Conservation (phyloP, 2,329 filamentous ascomycete genomes). For the Paecilomyces sp. region DNA sequence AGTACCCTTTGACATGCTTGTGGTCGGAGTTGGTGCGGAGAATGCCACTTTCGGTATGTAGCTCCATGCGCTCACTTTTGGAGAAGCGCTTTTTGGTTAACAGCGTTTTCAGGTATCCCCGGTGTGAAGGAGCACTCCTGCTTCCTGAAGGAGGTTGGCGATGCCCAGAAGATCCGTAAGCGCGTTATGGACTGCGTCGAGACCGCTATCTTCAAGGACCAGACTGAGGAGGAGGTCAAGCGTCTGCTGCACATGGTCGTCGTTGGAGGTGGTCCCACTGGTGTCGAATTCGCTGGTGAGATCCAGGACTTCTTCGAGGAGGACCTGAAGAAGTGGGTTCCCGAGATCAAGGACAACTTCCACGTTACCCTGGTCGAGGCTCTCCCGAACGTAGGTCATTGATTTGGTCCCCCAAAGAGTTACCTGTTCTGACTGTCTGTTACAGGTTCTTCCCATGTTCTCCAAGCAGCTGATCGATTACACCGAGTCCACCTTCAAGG, state of each 20-base stretch:
- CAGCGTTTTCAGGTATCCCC: conserved; percentile 56
- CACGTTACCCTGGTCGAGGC: conserved; percentile 96
- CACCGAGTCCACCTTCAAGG: conserved; percentile 97
- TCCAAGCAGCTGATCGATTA: conserved; percentile 99
- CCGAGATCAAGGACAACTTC: conserved; percentile 91
- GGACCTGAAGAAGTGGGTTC: conserved; percentile 96
- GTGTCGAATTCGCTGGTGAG: conserved; percentile 97
- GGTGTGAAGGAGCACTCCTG: conserved; percentile 92
- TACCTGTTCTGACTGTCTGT: conserved; percentile 6
- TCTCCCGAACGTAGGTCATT: conserved; percentile 65
- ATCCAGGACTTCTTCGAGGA: conserved; percentile 98
- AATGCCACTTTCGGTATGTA: conserved; percentile 86
- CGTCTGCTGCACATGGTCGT: conserved; percentile 98
- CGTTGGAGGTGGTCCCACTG: conserved; percentile 85
- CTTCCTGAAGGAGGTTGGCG: conserved; percentile 96
- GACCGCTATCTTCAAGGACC: conserved; percentile 96
- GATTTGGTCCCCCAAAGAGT: background rate
- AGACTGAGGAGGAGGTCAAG: conserved; percentile 78
- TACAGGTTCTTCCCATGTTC: conserved; percentile 78
- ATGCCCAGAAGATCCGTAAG: conserved; percentile 93
- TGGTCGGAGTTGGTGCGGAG: conserved; percentile 93
- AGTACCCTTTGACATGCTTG: conserved; percentile 96
- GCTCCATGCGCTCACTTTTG: background rate
- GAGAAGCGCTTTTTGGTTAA: conserved; percentile 5
- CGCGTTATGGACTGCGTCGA: conserved; percentile 99